These are phyloP conservation scores for Daldinia concentrica DNA, from an alignment of 495 filamentous ascomycete genomes.

Conservation along the genomic window DNA sequence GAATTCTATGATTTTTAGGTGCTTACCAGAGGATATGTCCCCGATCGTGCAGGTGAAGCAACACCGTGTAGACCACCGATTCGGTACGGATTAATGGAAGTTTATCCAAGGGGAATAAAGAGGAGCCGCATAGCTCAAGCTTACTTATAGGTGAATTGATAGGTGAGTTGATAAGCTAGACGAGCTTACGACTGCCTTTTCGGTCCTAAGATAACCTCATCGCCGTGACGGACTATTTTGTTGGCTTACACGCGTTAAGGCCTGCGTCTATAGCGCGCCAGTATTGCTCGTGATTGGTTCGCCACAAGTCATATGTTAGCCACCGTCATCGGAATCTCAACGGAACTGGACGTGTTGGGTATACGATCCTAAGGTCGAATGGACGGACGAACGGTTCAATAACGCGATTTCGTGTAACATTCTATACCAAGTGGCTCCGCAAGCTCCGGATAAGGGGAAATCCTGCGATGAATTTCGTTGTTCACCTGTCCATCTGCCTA, in stretches of 20 bases:
- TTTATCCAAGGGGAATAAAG: background rate
- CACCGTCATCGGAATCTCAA: conserved; percentile 10
- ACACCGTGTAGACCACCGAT: conserved; percentile 2
- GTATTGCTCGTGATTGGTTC: conserved; percentile 11
- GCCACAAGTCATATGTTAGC: background rate
- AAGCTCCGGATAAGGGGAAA: conserved; percentile 1
- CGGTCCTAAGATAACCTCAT: conserved; percentile 21
- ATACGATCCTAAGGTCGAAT: background rate
- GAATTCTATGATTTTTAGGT: conserved; percentile 16
- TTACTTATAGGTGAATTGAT: conserved; percentile 3
- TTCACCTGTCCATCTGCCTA: background rate
- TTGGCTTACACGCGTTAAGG: conserved; percentile 19
- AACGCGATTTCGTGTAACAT: background rate
- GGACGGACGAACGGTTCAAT: conserved; percentile 28
- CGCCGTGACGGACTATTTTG: background rate
- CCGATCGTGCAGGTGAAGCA: conserved; percentile 10
- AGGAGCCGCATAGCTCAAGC: conserved; percentile 12
- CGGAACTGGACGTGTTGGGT: conserved; percentile 17
- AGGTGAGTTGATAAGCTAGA: conserved; percentile 1
- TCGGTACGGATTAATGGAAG: conserved; percentile 35
- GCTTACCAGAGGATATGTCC: conserved; percentile 11
- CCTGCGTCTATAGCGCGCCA: conserved; percentile 7
- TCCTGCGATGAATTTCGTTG: background rate
- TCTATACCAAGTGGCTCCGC: background rate
- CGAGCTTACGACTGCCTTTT: conserved; percentile 24